Evolutionary conservation across 805 yeast genomes (phyloP), one percentile per base, ranked within the genome.

Genomic region (Yarrowia divulgata): DNA sequence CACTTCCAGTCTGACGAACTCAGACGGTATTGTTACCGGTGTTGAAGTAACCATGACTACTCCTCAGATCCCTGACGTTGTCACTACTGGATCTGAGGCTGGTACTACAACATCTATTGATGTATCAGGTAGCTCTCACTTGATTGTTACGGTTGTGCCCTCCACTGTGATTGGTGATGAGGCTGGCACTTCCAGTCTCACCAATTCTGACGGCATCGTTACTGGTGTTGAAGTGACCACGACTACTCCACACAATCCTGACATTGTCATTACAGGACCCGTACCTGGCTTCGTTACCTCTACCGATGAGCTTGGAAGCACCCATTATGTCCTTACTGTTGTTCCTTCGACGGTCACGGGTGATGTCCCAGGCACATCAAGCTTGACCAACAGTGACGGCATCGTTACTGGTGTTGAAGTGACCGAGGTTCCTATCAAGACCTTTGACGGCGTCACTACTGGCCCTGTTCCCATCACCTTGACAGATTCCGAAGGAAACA

Each of bases 391-490:
- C 40, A 1, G 5, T 10, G 40, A 39, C 40, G 40, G 40, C 2
- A 39, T 39, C 40, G 16, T 54, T 16, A 54, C 60, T 13, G 60
- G 45, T 0, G n/a, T 54, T 19, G 45, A 37, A 19, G 60, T 50
- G 10, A 50, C 57, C 8, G 39, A 12, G 23, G 14, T 39, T 19
- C 3, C 16, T 9, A 2, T 4, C 2, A 37, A 32, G 13, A 49
- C 8, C 3, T 39, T 39, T 16, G 55, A 49, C 12, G 23, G 3
- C 5, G 57, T 52, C 6, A 18, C 23, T 9, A 52, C 57, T 6
- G 57, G 57, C 2, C 32, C 19, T 8, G 8, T 43, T 4, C 45
- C 45, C 12, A 37, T 29, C 5, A 7, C 55, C 2, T 34, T 13
- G 0, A 7, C 1, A 1, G 57, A 50, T 34, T 39, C 7, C 8